Percentiles rank a stretch among this genome's conserved stretches.
These are phyloP conservation scores for Podila horticola DNA, from an alignment of 192 early-diverging fungal species.

Conservation along the genomic window DNA sequence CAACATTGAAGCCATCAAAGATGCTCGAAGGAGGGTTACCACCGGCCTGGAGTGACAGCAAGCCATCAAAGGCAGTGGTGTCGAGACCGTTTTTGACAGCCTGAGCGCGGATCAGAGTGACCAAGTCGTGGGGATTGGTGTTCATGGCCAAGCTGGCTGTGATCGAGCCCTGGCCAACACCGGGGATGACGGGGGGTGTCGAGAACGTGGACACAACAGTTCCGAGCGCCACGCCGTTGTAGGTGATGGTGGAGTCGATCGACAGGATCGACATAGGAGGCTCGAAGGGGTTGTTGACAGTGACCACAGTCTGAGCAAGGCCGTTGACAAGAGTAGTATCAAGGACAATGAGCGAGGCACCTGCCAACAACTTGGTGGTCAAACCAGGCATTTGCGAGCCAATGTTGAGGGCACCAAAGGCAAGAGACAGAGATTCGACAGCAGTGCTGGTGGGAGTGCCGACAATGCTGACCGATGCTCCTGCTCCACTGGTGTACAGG, in stretches of 20 bases:
- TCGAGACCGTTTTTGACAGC: conserved; percentile 47
- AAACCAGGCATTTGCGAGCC: conserved; percentile 54
- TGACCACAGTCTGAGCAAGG: conserved; percentile 50
- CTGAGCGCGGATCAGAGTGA: conserved; percentile 45
- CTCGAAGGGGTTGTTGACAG: conserved; percentile 59
- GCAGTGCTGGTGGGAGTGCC: conserved; percentile 50
- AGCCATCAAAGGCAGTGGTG: conserved; percentile 48
- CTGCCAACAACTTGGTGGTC: conserved; percentile 44
- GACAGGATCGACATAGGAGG: conserved; percentile 52
- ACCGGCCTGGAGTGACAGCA: conserved; percentile 39
- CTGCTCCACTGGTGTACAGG: conserved; percentile 51
- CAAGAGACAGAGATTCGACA: conserved; percentile 52
- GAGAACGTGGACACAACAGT: conserved; percentile 51
- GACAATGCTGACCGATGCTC: conserved; percentile 39
- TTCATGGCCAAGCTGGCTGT: conserved; percentile 55
- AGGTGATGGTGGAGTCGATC: conserved; percentile 48
- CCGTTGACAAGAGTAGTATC: conserved; percentile 40
- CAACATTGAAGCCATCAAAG: conserved; percentile 53
- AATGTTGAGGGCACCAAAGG: conserved; percentile 47
- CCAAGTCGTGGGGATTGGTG: conserved; percentile 53
- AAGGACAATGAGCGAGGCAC: conserved; percentile 37
- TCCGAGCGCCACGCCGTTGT: conserved; percentile 46
- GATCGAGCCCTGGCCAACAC: conserved; percentile 30
- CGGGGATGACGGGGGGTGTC: conserved; percentile 44
- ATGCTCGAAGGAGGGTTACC: conserved; percentile 22